These are phyloP conservation scores for Ophiostoma ips DNA, from an alignment of 2,329 filamentous ascomycete species.

Conservation along the genomic window DNA sequence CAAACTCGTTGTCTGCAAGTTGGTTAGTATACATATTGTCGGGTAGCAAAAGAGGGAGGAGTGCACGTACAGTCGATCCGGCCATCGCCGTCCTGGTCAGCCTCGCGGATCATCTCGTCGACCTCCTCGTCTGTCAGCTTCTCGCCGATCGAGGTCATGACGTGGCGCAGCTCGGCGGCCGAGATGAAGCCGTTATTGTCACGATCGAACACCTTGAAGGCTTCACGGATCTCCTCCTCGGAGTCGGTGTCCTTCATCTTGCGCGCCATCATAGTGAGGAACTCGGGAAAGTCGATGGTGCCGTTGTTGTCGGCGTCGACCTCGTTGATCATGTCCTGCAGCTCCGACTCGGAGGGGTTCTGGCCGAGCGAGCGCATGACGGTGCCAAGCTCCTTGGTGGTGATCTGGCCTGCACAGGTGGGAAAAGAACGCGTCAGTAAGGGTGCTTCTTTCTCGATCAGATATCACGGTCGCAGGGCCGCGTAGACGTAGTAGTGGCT, in stretches of 20 bases:
- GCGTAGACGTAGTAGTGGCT: background rate
- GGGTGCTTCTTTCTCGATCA: too few species aligned
- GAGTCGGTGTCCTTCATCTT: conserved; percentile 93
- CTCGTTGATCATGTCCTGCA: conserved; percentile 92
- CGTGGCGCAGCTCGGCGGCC: conserved; percentile 72
- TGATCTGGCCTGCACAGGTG: conserved; percentile 62
- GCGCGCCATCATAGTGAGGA: conserved; percentile 85
- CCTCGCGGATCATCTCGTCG: conserved; percentile 86
- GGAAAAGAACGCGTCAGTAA: conserved; percentile 5
- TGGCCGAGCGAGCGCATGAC: conserved; percentile 85
- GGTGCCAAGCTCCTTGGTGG: conserved; percentile 78
- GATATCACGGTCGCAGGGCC: background rate
- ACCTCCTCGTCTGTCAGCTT: conserved; percentile 85
- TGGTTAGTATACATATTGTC: background rate
- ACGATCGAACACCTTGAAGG: conserved; percentile 71
- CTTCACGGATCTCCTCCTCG: conserved; percentile 80
- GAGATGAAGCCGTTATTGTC: conserved; percentile 91
- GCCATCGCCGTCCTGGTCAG: conserved; percentile 78
- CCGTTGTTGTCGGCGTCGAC: conserved; percentile 87
- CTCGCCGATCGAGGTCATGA: conserved; percentile 87
- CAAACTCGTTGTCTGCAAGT: conserved; percentile 69
- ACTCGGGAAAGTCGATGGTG: conserved; percentile 84
- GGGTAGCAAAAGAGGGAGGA: background rate
- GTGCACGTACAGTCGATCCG: conserved; percentile 67
- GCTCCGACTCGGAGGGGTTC: conserved; percentile 79